These are phyloP conservation scores for Colletotrichum theobromicola DNA, from an alignment of 2,329 filamentous ascomycete genomes.

Conservation along the genomic window DNA sequence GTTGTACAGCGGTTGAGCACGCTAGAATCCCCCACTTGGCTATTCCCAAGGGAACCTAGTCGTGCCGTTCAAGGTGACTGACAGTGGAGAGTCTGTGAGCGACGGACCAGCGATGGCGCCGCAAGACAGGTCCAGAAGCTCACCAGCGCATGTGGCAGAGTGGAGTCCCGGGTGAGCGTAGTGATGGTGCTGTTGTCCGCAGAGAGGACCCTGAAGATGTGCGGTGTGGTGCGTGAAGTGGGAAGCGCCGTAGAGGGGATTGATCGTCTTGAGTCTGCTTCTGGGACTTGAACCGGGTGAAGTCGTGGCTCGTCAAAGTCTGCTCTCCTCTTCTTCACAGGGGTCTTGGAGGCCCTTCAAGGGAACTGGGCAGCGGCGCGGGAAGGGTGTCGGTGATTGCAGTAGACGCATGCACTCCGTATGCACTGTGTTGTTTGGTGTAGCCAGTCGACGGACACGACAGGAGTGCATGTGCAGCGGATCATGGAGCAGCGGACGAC, in stretches of 20 bases:
- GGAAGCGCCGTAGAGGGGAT: constrained; percentile 7
- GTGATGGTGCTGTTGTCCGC: constrained; percentile 4
- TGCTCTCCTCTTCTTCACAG: constrained; percentile 7
- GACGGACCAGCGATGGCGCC: constrained; percentile 14
- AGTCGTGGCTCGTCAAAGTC: constrained; percentile 6
- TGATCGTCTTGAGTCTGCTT: constrained; percentile 2
- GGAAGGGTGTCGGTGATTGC: constrained; percentile 14
- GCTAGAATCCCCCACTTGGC: constrained; percentile 15
- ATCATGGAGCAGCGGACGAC: constrained; percentile 21
- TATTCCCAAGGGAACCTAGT: constrained; percentile 20
- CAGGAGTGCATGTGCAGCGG: constrained; percentile 41
- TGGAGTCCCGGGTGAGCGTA: constrained; percentile 8
- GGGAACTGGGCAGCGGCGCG: neutral
- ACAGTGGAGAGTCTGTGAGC: constrained; percentile 17
- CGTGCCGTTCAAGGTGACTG: constrained; percentile 6
- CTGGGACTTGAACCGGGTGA: constrained; percentile 1
- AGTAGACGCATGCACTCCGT: constrained; percentile 17
- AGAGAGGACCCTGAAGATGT: constrained; percentile 20
- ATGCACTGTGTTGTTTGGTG: constrained; percentile 24
- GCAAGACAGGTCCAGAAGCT: constrained; percentile 17
- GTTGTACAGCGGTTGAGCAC: constrained; percentile 11
- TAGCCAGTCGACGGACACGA: constrained; percentile 36
- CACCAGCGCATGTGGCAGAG: constrained; percentile 17
- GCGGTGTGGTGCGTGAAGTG: constrained; percentile 16
- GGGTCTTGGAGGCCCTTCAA: neutral